Conservation (phyloP, 2,329 filamentous ascomycete genomes). For the Dothiorella sarmentorum region DNA sequence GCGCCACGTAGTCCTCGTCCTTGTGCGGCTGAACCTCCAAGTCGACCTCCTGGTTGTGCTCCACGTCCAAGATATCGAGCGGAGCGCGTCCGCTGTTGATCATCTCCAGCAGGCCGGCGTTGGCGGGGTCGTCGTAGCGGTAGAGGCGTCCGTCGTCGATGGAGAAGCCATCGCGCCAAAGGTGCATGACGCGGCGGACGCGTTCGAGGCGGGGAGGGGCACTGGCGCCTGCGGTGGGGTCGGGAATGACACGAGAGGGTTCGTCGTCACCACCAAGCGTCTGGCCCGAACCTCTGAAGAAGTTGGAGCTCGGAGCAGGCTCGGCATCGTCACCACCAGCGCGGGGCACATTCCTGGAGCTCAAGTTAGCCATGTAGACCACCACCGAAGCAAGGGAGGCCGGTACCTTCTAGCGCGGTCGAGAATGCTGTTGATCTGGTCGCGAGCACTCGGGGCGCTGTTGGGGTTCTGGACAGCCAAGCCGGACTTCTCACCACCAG, state of each 20-base stretch:
- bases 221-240: constrained; percentile 46
- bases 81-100: constrained; percentile 75
- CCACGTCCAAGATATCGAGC: constrained; percentile 72
- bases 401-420: constrained; percentile 45
- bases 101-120: constrained; percentile 68
- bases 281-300: constrained; percentile 68
- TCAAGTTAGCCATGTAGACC: constrained; percentile 25
- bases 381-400: neutral
- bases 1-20: constrained; percentile 67
- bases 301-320: constrained; percentile 45
- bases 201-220: constrained; percentile 43
- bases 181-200: constrained; percentile 67
- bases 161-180: constrained; percentile 83
- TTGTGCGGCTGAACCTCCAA: constrained; percentile 73
- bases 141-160: constrained; percentile 76
- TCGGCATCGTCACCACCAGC: constrained; percentile 53
- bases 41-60: constrained; percentile 71
- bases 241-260: constrained; percentile 65
- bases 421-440: constrained; percentile 51
- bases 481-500: constrained; percentile 82
- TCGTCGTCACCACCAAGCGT: constrained; percentile 76
- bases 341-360: constrained; percentile 58
- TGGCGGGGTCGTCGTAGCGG: constrained; percentile 74
- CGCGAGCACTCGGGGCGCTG: constrained; percentile 37
- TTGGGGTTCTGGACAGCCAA: constrained; percentile 64